Percentiles rank a stretch among this genome's conserved stretches.
These are phyloP conservation scores for Acer yangbiense DNA, from an alignment of 345 rosid genomes.

Conservation along the genomic window DNA sequence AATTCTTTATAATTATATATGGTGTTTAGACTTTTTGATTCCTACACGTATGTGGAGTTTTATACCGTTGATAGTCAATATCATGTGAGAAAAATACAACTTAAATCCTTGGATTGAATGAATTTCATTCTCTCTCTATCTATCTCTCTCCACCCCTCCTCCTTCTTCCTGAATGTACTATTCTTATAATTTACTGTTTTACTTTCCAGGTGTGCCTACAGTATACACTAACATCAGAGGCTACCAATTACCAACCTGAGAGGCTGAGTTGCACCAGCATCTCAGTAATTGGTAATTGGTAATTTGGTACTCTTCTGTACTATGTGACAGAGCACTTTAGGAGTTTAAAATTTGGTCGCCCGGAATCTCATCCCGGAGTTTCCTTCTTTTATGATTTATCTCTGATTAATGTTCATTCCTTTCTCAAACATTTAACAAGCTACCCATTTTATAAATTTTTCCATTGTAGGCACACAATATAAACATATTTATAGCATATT, in stretches of 20 bases:
- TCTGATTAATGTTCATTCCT: constrained; percentile 69
- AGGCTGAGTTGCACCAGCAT: background rate
- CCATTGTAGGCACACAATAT: no score
- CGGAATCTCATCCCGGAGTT: constrained; percentile 62
- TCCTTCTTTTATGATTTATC: constrained; percentile 91
- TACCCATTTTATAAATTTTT: background rate
- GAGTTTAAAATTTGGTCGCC: constrained; percentile 46
- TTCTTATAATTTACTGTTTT: constrained; percentile 8
- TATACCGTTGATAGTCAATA: background rate
- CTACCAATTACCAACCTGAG: constrained; percentile 1
- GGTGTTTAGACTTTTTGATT: background rate
- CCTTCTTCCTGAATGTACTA: background rate
- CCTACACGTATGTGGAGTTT: background rate
- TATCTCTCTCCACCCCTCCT: no score
- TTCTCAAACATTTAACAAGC: background rate
- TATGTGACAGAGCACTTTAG: constrained; percentile 89
- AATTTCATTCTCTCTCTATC: background rate
- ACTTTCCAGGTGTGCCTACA: constrained; percentile 86
- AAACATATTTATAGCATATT: background rate
- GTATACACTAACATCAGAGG: constrained; percentile 70
- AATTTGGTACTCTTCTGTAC: constrained; percentile 44
- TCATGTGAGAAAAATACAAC: background rate
- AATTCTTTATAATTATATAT: background rate
- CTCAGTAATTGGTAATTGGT: no score
- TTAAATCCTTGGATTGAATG: background rate